Base-by-base conservation (phyloP, 2,329 filamentous ascomycete genomes). In the Chrysoporthe cubensis region DNA sequence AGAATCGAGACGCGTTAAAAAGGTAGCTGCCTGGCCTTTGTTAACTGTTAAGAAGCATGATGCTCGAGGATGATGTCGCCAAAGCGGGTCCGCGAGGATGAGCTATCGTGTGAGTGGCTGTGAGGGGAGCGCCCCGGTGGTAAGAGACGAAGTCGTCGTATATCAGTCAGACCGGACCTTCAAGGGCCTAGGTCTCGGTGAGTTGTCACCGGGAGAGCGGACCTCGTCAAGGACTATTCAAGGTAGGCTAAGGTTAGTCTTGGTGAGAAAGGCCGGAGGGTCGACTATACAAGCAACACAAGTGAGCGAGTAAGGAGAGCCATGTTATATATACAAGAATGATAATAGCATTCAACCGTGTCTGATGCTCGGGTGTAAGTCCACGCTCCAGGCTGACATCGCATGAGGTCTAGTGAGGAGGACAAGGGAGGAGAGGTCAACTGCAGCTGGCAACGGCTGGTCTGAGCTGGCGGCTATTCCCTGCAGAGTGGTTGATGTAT, bases 1-100 rank as follows among this genome's bases (percentile, higher is more conserved):
- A 58, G n/a, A 62, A 66, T 57, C 21, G 21, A 46, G 44, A 57
- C 34, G 43, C 54, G 32, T 44, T 40, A 50, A 62, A 59, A 62
- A 62, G 44, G 60, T 32, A 32, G 63, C 18, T 62, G 66, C 66
- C 58, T 68, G 50, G 44, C 43, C 50, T 58, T 54, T 66, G 18
- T 52, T 66, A 58, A 59, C 44, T 62, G 62, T 57, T 40, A 32
- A 43, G 32, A 21, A 58, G 37, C 66, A 68, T 68, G 66, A 56
- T 66, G 63, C 46, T 52, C 4, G 5, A 26, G 7, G 3, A 54
- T 52, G 44, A 66, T 65, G 63, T 68, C 66, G 63, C 65, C 42
- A 64, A 54, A 58, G 66, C 63, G 64, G 66, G 66, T 34, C 58
- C 7, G 54, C 21, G 37, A 68, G 26, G 63, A 50, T 13, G 63